Evolutionary conservation across 2,329 filamentous ascomycete species (phyloP), one percentile per base, ranked within the genome.

Genomic region (Calonectria pteridis): DNA sequence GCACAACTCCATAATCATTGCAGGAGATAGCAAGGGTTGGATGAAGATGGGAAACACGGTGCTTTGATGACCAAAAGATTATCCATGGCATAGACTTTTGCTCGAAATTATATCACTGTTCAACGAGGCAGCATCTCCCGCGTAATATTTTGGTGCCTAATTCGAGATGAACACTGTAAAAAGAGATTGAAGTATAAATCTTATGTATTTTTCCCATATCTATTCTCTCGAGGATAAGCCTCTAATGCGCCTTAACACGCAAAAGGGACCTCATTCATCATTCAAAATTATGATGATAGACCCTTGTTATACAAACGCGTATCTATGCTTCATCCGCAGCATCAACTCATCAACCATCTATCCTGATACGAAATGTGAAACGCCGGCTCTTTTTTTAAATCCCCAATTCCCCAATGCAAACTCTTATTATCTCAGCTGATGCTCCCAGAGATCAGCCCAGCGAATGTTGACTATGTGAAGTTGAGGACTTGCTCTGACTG

Each of bases 61-160:
- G 55, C 55, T 40, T n/a, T 28, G 55, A 37, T 37, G 10, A 29
- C 33, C 31, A 62, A 40, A 28, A 49, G 7, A 64, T 46, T 49
- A 64, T 49, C 59, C 40, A 46, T 49, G 33, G 59, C 29, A 49
- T 33, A 46, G 40, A 64, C 59, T 62, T 62, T 37, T 40, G 35
- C 59, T 46, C 59, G 28, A 40, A 64, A 64, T 46, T 46, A 64
- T 64, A 64, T 37, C 40, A 23, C n/a, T 23, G 11, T 64, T 49
- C 28, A 37, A 33, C 26, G 26, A 49, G 49, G 20, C n/a, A 40
- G 4, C 28, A 4, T 20, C n/a, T 4, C 6, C 40, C 20, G 14
- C 37, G 37, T 40, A 23, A 2, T 23, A 23, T 46, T n/a, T 23
- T 9, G 23, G 43, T 46, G 5, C 9, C 43, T 11, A 20, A 4